Base-by-base conservation (phyloP, 176 grass and related monocot genomes). In the Eleusine indica region DNA sequence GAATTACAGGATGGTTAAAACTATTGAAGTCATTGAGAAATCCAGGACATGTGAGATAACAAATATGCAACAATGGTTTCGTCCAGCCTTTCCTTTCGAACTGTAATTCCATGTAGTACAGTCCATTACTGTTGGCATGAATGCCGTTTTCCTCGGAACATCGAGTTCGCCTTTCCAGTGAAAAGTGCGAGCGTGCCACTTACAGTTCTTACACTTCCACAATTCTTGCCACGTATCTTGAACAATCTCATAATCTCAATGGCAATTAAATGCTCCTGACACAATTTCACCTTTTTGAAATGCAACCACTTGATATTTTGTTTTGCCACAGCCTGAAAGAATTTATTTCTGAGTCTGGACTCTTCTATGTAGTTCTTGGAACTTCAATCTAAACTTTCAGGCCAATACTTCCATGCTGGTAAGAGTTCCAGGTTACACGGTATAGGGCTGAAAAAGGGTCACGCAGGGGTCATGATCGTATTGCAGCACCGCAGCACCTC, bases 401-500 rank as follows among this genome's bases (percentile, higher is more conserved):
- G 19, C 9, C 61, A 79, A 22, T 35, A 4, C 3, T 58, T n/a
- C 29, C 44, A 0, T 62, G 15, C 1, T 37, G 62, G 35, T 77
- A 41, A 78, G 29, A 32, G 52, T 14, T 75, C 53, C 8, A 17
- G 12, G 38, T 67, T 25, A 53, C 75, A 80, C 14, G 48, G 89
- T 15, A 38, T 86, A 86, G 19, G 57, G 89, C 66, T 91, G 67
- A 3, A 94, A 89, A 37, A 94, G 92, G 29, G 80, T 70, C 0
- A 12, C 5, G 53, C 76, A 84, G 15, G 86, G 92, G 15, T 91
- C 87, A 9, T 75, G 57, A 8, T 79, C 61, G 19, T 88, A 18
- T 28, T 91, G 92, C 46, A 94, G 72, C 30, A 87, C 8, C 19
- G 0, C 29, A 3, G 89, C 92, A 49, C 89, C 92, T 28, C 80